A percentile compares a stretch with the other conserved stretches of the same genome.
Conservation (phyloP, 2,329 filamentous ascomycete species). For the Niveomyces coronatus region DNA sequence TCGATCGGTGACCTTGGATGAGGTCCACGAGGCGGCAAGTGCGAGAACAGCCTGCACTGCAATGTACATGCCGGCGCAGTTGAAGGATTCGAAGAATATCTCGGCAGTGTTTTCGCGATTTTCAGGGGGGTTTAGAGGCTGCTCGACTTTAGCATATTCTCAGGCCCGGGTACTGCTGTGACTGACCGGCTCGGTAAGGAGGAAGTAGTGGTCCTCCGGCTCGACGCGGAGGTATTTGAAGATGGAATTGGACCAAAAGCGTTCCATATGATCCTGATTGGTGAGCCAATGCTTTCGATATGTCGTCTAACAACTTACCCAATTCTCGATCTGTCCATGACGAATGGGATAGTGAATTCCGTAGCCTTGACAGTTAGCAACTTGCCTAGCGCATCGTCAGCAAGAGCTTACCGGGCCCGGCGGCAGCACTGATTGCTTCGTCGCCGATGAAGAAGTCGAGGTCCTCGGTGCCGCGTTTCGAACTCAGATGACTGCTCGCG, state of each 20-base stretch:
- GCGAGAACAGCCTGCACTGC: conserved; percentile 96
- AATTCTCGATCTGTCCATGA: conserved; percentile 98
- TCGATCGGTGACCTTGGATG: conserved; percentile 91
- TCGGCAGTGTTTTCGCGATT: conserved; percentile 98
- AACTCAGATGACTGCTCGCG: conserved; percentile 63
- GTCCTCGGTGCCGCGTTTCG: conserved; percentile 93
- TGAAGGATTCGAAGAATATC: conserved; percentile 99
- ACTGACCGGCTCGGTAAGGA: conserved; percentile 88
- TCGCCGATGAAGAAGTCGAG: conserved; percentile 98
- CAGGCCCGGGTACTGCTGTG: conserved; percentile 6
- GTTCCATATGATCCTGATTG: conserved; percentile 88
- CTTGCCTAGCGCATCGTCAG: background rate
- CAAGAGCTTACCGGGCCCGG: conserved; percentile 60
- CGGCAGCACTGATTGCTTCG: conserved; percentile 76
- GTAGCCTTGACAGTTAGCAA: conserved; percentile 52
- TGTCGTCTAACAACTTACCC: conserved; percentile 48
- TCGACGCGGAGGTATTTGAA: conserved; percentile 99
- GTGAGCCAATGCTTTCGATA: conserved; percentile 18
- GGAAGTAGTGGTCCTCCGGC: conserved; percentile 96
- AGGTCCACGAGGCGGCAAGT: conserved; percentile 95
- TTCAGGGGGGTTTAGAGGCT: conserved; percentile 96
- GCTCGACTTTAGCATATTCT: conserved; percentile 11
- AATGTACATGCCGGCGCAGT: conserved; percentile 97
- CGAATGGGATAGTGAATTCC: conserved; percentile 95
- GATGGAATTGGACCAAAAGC: conserved; percentile 99